A percentile compares a stretch with the other conserved stretches of the same genome.
phyloP scores from a whole-genome alignment of 805 yeast species.

The Zygotorulaspora chibaensis region DNA sequence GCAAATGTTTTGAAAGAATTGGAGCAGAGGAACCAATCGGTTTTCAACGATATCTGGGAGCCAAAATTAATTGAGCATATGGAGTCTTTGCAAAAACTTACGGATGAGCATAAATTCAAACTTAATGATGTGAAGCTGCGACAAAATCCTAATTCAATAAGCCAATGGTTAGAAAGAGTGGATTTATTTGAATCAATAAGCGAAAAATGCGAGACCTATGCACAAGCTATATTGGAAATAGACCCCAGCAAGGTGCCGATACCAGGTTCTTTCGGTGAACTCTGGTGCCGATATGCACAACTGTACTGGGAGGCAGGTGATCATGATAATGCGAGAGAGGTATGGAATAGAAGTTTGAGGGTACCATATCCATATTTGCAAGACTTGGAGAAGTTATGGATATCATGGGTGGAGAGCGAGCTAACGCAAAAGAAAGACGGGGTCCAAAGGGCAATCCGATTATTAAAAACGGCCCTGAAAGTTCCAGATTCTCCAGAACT shows the following conservation, averaged over 20 bases:
- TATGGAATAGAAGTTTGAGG: constrained; percentile 59
- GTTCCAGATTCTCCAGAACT: constrained; percentile 37
- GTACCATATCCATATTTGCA: constrained; percentile 61
- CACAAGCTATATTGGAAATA: constrained; percentile 60
- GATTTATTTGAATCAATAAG: constrained; percentile 39
- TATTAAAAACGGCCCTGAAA: constrained; percentile 41
- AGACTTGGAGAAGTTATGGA: constrained; percentile 66
- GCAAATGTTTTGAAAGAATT: constrained; percentile 12
- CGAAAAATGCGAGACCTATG: constrained; percentile 46
- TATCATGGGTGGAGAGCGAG: constrained; percentile 72
- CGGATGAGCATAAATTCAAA: constrained; percentile 53
- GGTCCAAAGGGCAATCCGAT: constrained; percentile 41
- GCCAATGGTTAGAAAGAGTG: constrained; percentile 65
- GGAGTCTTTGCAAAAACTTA: constrained; percentile 47
- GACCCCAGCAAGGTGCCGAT: constrained; percentile 49
- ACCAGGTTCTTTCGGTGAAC: constrained; percentile 44
- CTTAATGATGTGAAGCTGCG: constrained; percentile 65
- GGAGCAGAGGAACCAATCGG: constrained; percentile 12
- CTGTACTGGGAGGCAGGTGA: constrained; percentile 57
- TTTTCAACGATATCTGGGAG: constrained; percentile 25
- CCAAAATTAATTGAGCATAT: constrained; percentile 42
- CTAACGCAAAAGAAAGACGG: constrained; percentile 44
- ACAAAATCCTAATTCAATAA: constrained; percentile 56
- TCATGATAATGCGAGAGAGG: constrained; percentile 52
- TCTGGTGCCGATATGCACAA: constrained; percentile 71